Evolutionary conservation across 305 asterid genomes (phyloP).

Genomic region (Fraxinus latifolia): DNA sequence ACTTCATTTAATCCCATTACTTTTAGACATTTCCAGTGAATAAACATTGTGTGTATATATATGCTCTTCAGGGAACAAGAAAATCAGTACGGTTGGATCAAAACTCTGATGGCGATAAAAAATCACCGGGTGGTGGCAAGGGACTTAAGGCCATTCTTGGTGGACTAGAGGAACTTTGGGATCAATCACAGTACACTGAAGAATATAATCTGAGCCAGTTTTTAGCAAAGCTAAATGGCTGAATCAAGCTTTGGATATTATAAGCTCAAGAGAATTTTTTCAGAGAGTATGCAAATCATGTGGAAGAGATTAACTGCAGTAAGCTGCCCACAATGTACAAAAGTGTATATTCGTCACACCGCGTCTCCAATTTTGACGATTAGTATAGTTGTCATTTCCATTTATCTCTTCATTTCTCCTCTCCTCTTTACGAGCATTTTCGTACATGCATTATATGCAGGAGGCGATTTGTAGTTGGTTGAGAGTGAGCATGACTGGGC

Average conservation of each 20-base stretch:
- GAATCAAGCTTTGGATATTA: slow-evolving; percentile 15
- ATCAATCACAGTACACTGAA: slow-evolving; percentile 96
- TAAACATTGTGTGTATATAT: neutral
- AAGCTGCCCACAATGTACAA: slow-evolving; percentile 47
- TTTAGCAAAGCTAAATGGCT: slow-evolving; percentile 77
- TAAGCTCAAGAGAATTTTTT: slow-evolving; percentile 19
- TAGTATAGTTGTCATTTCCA: slow-evolving; percentile 29
- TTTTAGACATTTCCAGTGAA: neutral
- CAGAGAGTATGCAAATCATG: slow-evolving; percentile 25
- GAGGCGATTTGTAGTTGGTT: slow-evolving; percentile 37
- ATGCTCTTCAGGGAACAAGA: slow-evolving; percentile 54
- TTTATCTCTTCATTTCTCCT: slow-evolving; percentile 1
- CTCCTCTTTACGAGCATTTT: slow-evolving; percentile 18
- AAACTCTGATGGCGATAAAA: slow-evolving; percentile 44
- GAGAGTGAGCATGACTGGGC: slow-evolving; percentile 31
- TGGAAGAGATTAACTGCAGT: slow-evolving; percentile 17
- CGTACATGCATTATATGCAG: slow-evolving; percentile 19
- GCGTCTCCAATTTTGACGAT: slow-evolving; percentile 54
- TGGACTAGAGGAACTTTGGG: slow-evolving; percentile 96
- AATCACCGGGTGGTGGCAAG: slow-evolving; percentile 58
- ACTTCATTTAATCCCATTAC: neutral
- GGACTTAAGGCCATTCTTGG: slow-evolving; percentile 89
- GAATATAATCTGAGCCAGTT: slow-evolving; percentile 84
- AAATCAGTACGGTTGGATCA: slow-evolving; percentile 34
- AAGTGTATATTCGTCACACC: slow-evolving; percentile 43